phyloP scores from a whole-genome alignment of 805 yeast species.

The Wickerhamiella brachini region DNA sequence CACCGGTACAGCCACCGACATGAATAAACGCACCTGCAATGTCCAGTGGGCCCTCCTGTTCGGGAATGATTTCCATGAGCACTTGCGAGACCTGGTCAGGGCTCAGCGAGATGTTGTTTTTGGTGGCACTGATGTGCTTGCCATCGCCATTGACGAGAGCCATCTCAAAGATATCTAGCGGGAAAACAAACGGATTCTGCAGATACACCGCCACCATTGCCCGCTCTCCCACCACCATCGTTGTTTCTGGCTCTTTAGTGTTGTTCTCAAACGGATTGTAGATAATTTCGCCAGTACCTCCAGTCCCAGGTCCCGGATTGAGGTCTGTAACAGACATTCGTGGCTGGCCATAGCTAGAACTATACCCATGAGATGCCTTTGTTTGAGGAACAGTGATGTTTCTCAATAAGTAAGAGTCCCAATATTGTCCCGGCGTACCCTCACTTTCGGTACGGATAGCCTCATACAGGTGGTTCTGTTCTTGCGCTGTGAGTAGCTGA shows the following conservation, averaged over 20 bases:
- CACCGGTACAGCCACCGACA: conserved; percentile 36
- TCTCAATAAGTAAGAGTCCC: conserved; percentile 62
- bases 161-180: conserved; percentile 38
- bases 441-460: neutral
- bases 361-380: conserved; percentile 3
- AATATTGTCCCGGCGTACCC: conserved; percentile 31
- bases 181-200: conserved; percentile 73
- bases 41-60: conserved; percentile 33
- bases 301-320: too few relatives aligned
- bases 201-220: conserved; percentile 42
- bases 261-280: conserved; percentile 40
- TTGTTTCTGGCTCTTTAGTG: conserved; percentile 13
- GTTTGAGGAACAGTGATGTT: conserved; percentile 24
- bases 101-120: conserved; percentile 19
- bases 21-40: conserved; percentile 40
- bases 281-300: conserved; percentile 8
- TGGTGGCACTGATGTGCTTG: conserved; percentile 13
- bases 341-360: conserved; percentile 1
- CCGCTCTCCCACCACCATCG: conserved; percentile 48
- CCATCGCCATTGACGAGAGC: conserved; percentile 16
- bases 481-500: neutral
- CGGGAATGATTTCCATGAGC: conserved; percentile 21
- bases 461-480: neutral
- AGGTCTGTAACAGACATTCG: neutral
- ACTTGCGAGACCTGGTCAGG: conserved; percentile 18